A percentile compares a stretch with the other conserved stretches of the same genome.
phyloP scores from a whole-genome alignment of 2,329 filamentous ascomycete genomes.

The Alternaria triticina region DNA sequence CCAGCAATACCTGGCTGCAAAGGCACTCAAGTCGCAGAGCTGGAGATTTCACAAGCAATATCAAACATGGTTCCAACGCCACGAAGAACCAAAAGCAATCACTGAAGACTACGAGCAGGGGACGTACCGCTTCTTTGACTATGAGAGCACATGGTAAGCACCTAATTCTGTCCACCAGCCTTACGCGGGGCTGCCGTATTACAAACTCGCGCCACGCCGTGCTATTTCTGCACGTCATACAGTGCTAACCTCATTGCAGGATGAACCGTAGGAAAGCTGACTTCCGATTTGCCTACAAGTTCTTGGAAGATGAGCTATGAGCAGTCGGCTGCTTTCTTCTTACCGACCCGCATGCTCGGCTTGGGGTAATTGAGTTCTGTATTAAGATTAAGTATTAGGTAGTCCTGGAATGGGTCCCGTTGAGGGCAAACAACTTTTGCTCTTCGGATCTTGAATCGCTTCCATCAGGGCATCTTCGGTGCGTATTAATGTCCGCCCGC shows the following conservation, averaged over 20 bases:
- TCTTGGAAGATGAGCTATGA: conserved; percentile 89
- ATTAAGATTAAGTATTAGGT: conserved; percentile 45
- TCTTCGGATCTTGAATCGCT: conserved; percentile 15
- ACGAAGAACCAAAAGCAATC: conserved; percentile 98
- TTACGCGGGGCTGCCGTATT: conserved; percentile 4
- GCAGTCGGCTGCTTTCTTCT: conserved; percentile 2
- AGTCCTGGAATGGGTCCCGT: conserved; percentile 36
- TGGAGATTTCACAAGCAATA: conserved; percentile 99
- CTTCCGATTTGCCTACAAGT: conserved; percentile 98
- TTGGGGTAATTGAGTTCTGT: conserved; percentile 31
- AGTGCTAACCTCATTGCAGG: conserved; percentile 61
- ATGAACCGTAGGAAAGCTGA: conserved; percentile 98
- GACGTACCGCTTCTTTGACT: conserved; percentile 99
- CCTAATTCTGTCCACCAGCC: conserved; percentile 10
- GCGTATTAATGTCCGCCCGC: not conserved
- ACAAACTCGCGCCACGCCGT: conserved; percentile 4
- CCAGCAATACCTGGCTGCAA: conserved; percentile 93
- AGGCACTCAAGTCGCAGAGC: conserved; percentile 96
- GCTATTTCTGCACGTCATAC: conserved; percentile 15
- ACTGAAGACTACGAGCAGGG: conserved; percentile 99
- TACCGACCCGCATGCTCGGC: conserved; percentile 7
- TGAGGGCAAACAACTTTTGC: conserved; percentile 28
- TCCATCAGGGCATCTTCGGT: conserved; percentile 3
- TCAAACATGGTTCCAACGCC: conserved; percentile 96
- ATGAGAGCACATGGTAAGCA: conserved; percentile 92